Percentiles rank a stretch among this genome's conserved stretches.
These are phyloP conservation scores for Bipolaris victoriae DNA, from an alignment of 2,329 filamentous ascomycete species.

Conservation along the genomic window DNA sequence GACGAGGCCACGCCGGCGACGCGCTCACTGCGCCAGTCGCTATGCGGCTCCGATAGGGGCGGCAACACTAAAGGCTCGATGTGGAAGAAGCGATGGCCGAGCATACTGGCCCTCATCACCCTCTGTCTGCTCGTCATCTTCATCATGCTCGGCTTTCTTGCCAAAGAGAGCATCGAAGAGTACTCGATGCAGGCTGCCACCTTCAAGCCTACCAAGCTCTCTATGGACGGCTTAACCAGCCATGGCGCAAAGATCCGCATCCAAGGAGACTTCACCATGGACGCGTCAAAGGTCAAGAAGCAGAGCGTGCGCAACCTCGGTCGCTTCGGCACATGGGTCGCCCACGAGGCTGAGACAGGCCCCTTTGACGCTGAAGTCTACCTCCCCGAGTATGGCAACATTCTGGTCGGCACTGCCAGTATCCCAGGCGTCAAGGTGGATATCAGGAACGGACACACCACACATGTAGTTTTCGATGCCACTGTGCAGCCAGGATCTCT, in stretches of 20 bases:
- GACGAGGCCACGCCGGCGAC: constrained; percentile 40
- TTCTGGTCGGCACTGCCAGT: constrained; percentile 76
- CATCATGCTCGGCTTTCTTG: constrained; percentile 84
- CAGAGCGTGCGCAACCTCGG: constrained; percentile 76
- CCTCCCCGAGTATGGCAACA: constrained; percentile 80
- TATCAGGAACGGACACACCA: constrained; percentile 78
- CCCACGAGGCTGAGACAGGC: constrained; percentile 74
- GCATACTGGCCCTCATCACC: constrained; percentile 72
- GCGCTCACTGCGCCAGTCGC: constrained; percentile 45
- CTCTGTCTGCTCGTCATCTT: constrained; percentile 67
- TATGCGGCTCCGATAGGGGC: constrained; percentile 32
- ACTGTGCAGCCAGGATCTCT: constrained; percentile 78
- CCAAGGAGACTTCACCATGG: constrained; percentile 80
- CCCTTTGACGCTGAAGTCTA: constrained; percentile 76
- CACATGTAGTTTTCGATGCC: constrained; percentile 77
- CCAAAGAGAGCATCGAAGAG: constrained; percentile 78
- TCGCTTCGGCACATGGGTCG: constrained; percentile 78
- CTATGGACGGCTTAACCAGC: constrained; percentile 82
- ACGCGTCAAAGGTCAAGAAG: constrained; percentile 76
- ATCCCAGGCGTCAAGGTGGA: constrained; percentile 78
- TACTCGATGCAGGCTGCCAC: constrained; percentile 85
- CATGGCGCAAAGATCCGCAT: constrained; percentile 80
- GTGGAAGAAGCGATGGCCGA: constrained; percentile 71
- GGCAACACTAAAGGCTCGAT: constrained; percentile 33
- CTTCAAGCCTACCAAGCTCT: constrained; percentile 81